These are phyloP conservation scores for Podochytrium sp. DNA, from an alignment of 192 early-diverging fungal species.

Conservation along the genomic window DNA sequence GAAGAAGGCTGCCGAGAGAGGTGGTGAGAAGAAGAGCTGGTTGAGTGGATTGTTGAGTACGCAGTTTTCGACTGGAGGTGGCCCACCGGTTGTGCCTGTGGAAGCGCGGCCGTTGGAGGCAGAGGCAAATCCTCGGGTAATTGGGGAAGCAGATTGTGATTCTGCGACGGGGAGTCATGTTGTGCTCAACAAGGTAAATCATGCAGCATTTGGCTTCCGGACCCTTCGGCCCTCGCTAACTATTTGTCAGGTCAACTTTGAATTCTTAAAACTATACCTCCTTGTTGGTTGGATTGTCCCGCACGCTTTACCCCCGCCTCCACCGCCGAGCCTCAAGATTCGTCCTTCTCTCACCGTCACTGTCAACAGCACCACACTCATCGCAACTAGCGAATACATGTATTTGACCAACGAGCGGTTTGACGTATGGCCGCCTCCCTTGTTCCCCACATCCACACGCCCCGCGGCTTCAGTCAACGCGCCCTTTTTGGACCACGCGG, in stretches of 20 bases:
- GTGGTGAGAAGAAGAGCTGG: conserved; percentile 21
- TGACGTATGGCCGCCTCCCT: conserved; percentile 56
- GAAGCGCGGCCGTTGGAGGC: too few relatives aligned
- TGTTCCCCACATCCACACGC: conserved; percentile 42
- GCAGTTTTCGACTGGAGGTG: background rate
- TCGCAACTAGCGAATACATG: conserved; percentile 46
- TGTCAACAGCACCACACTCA: conserved; percentile 40
- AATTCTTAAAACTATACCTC: conserved; percentile 50
- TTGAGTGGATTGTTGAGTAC: conserved; percentile 2
- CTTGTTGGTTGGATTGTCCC: conserved; percentile 47
- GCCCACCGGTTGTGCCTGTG: background rate
- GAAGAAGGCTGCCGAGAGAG: background rate
- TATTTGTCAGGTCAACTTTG: conserved; percentile 37
- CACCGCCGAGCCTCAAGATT: background rate
- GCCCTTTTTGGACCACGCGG: conserved; percentile 15
- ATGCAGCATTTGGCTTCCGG: background rate
- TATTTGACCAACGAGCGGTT: conserved; percentile 53
- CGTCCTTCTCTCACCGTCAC: conserved; percentile 24
- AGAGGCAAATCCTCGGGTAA: too few relatives aligned
- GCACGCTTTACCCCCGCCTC: conserved; percentile 8
- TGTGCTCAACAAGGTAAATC: conserved; percentile 27
- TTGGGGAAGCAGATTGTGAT: conserved; percentile 40
- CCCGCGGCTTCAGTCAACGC: background rate
- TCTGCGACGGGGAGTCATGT: conserved; percentile 23
- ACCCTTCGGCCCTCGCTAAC: background rate